Percentiles rank a stretch among this genome's conserved stretches.
Conservation (phyloP, 768 basidiomycete genomes). For the Candolleomyces eurysporus region DNA sequence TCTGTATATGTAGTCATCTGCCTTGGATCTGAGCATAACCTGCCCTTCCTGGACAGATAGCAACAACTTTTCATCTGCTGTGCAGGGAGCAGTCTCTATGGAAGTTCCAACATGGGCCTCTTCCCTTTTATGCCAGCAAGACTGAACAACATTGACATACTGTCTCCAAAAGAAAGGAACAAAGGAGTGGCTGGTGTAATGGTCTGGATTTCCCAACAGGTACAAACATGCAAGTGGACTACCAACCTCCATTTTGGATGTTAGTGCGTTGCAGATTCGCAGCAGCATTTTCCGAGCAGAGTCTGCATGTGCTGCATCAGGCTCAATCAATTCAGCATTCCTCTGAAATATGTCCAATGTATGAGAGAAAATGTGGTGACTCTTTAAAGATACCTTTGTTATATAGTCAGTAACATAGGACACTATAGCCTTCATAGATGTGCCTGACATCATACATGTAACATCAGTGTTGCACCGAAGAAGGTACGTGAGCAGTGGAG, state of each 20-base stretch:
- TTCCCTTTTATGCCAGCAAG: background rate
- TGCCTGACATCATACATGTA: slow-evolving; percentile 36
- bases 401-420: slow-evolving; percentile 44
- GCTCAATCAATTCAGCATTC: slow-evolving; percentile 20
- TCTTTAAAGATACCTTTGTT: slow-evolving; percentile 38
- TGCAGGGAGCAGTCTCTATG: slow-evolving; percentile 1
- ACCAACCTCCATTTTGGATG: slow-evolving; percentile 34
- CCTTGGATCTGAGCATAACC: slow-evolving; percentile 20
- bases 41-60: slow-evolving; percentile 15
- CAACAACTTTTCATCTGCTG: slow-evolving; percentile 15
- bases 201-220: slow-evolving; percentile 33
- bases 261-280: slow-evolving; percentile 35
- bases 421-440: slow-evolving; percentile 35
- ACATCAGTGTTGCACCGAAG: slow-evolving; percentile 39
- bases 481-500: slow-evolving; percentile 27
- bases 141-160: slow-evolving; percentile 23
- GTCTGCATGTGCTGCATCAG: slow-evolving; percentile 8
- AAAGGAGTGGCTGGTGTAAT: slow-evolving; percentile 36
- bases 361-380: slow-evolving; percentile 34
- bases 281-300: slow-evolving; percentile 29
- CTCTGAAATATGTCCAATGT: slow-evolving; percentile 23
- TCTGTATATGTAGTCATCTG: slow-evolving; percentile 33
- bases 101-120: too few species aligned
- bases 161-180: slow-evolving; percentile 29
- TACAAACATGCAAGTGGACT: slow-evolving; percentile 35